Conservation (phyloP, 345 rosid genomes). For the rapeseed (Brassica napus) region DNA sequence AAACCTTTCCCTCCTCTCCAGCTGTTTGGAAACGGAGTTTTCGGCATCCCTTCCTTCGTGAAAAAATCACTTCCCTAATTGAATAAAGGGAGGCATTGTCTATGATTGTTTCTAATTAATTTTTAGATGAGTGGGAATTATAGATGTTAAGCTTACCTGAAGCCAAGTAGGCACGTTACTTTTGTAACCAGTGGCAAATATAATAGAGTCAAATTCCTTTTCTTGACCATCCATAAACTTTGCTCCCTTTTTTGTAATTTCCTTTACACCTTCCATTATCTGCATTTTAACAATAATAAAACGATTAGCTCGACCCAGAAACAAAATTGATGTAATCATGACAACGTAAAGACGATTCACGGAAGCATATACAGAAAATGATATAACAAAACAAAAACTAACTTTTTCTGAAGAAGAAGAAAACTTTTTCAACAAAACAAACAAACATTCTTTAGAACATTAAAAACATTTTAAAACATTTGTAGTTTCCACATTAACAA, state of each 20-base stretch:
- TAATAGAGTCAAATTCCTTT: slow-evolving; percentile 66
- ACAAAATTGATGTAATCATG: background rate
- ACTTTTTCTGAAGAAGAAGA: background rate
- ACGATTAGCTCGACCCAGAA: slow-evolving; percentile 18
- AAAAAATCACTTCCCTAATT: slow-evolving; percentile 61
- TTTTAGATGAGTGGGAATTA: slow-evolving; percentile 4
- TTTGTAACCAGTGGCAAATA: slow-evolving; percentile 88
- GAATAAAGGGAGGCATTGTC: background rate
- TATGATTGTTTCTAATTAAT: background rate
- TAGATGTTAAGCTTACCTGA: slow-evolving; percentile 50
- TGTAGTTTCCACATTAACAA: slow-evolving; percentile 6
- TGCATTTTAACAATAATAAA: slow-evolving; percentile 29
- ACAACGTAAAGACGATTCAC: background rate
- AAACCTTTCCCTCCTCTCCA: slow-evolving; percentile 83
- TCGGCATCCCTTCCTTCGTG: slow-evolving; percentile 83
- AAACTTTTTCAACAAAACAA: background rate
- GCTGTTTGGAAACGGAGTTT: slow-evolving; percentile 69
- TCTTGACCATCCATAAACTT: slow-evolving; percentile 85
- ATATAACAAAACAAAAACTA: slow-evolving; percentile 16
- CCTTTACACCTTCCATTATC: slow-evolving; percentile 74
- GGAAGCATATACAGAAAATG: background rate
- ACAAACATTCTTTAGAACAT: background rate
- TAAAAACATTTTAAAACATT: background rate
- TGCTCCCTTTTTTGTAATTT: slow-evolving; percentile 63
- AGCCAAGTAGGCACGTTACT: slow-evolving; percentile 96